A percentile compares a stretch with the other conserved stretches of the same genome.
Evolutionary conservation across 2,329 filamentous ascomycete genomes (phyloP).

Genomic region (Cordyceps cicadae): DNA sequence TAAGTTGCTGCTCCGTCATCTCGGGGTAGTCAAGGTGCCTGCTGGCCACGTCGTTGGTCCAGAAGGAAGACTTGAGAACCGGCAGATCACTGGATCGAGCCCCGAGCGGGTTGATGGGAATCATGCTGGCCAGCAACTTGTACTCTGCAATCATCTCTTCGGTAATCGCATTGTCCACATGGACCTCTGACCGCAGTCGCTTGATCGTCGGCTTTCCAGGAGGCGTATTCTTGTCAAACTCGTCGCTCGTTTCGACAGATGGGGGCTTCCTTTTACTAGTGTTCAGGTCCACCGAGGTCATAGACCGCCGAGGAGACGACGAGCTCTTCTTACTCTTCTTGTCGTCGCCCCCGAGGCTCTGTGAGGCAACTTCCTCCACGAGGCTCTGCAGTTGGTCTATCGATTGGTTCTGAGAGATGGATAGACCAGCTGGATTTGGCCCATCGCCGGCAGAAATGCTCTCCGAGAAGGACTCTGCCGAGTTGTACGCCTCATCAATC

Average conservation of each 20-base stretch:
- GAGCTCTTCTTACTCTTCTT: constrained; percentile 13
- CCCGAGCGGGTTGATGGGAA: constrained; percentile 38
- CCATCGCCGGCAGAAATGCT: constrained; percentile 20
- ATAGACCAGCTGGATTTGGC: constrained; percentile 19
- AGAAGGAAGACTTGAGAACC: constrained; percentile 49
- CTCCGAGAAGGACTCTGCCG: constrained; percentile 29
- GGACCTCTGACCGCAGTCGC: constrained; percentile 43
- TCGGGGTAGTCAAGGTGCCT: constrained; percentile 57
- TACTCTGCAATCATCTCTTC: constrained; percentile 35
- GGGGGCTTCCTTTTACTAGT: constrained; percentile 49
- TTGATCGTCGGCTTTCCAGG: constrained; percentile 44
- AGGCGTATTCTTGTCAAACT: constrained; percentile 33
- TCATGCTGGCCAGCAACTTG: constrained; percentile 39
- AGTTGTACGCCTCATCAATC: constrained; percentile 35
- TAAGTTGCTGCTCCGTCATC: constrained; percentile 53
- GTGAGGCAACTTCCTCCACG: constrained; percentile 44
- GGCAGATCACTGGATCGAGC: constrained; percentile 51
- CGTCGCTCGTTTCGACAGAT: constrained; percentile 42
- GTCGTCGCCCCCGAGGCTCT: constrained; percentile 46
- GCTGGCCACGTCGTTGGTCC: constrained; percentile 46
- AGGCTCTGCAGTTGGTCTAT: constrained; percentile 43
- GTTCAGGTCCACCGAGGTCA: constrained; percentile 30
- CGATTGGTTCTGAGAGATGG: constrained; percentile 36
- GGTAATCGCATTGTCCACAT: constrained; percentile 26
- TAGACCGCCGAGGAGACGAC: constrained; percentile 18